These are phyloP conservation scores for Paraconiothyrium brasiliense DNA, from an alignment of 2,329 filamentous ascomycete species.

Conservation along the genomic window DNA sequence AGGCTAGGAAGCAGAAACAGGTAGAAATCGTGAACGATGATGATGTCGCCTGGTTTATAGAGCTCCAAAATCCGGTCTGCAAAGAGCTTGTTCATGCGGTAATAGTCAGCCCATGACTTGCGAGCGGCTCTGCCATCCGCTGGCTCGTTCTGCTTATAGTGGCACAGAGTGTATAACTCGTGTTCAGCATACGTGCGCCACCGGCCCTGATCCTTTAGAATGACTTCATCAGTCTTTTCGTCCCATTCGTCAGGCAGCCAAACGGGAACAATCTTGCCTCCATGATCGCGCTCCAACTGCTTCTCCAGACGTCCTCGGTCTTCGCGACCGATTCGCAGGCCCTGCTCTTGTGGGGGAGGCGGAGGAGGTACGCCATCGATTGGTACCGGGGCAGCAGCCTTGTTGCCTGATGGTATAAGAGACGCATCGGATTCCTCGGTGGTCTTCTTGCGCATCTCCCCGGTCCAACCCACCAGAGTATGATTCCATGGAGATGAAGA, in stretches of 20 bases:
- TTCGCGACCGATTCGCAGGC: conserved; percentile 73
- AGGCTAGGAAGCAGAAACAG: conserved; percentile 89
- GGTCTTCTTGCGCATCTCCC: conserved; percentile 66
- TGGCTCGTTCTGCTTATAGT: conserved; percentile 95
- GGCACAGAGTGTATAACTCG: conserved; percentile 90
- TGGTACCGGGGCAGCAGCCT: conserved; percentile 81
- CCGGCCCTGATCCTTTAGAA: conserved; percentile 80
- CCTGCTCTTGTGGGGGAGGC: conserved; percentile 70
- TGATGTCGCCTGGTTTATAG: conserved; percentile 91
- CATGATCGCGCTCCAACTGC: conserved; percentile 75
- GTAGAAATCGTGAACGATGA: conserved; percentile 95
- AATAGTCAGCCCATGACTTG: conserved; percentile 90
- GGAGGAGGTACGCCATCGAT: conserved; percentile 69
- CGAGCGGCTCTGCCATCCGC: conserved; percentile 84
- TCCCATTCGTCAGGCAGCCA: conserved; percentile 86
- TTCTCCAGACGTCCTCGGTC: conserved; percentile 79
- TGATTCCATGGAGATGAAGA: conserved; percentile 87
- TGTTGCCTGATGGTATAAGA: conserved; percentile 68
- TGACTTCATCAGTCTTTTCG: conserved; percentile 71
- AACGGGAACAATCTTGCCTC: conserved; percentile 83
- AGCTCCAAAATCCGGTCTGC: conserved; percentile 86
- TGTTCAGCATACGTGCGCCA: conserved; percentile 93
- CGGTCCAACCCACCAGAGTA: conserved; percentile 93
- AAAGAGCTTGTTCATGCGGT: conserved; percentile 90
- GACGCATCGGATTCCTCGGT: conserved; percentile 43